Base-by-base conservation (phyloP, 2,329 filamentous ascomycete species). In the Chaetomium olivaceum region DNA sequence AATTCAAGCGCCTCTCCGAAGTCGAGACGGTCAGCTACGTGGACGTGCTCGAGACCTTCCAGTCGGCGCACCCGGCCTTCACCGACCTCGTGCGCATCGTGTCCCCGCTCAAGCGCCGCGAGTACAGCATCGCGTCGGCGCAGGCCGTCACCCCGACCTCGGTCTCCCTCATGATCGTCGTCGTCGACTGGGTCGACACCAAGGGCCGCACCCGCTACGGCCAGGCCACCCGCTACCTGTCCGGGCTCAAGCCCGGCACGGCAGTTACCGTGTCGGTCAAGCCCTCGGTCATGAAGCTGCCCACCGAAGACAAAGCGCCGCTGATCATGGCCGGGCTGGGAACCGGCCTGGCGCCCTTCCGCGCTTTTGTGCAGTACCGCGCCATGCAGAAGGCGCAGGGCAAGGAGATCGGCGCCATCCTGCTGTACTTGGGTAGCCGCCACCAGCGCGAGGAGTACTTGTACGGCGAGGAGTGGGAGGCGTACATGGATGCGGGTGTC, bases 251-350 rank as follows among this genome's bases (percentile, higher is more conserved):
- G 14, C 82, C 91, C 14, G 95, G 95, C 60, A 82, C 91, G 46
- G 82, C 89, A 39, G 88, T 99, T 69, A 97, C 93, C 2, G 95
- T 92, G 65, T 96, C 91, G 39, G 93, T 99, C 77, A 99, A 99
- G 83, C 92, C 95, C 0, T 97, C 93, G 27, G 95, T 98, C 71
- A 99, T 99, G 95, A 99, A 98, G 82, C 86, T 99, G n/a, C 95
- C 95, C 5, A 80, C 86, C 67, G 90, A 89, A 76, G 89, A 93
- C 72, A 95, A 92, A 46, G 92, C 94, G 57, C 95, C 95, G 50
- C 89, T 99, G 76, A 97, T 99, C 83, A 97, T 99, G 94, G 95
- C 95, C 11, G 95, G 95, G 78, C 90, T 98, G n/a, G 95, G 95
- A 69, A 99, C 95, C 0, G 95, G 95, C 76, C 89, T 99, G 25